phyloP scores from a whole-genome alignment of 2,329 filamentous ascomycete species.

The Thielaviopsis cerberus region DNA sequence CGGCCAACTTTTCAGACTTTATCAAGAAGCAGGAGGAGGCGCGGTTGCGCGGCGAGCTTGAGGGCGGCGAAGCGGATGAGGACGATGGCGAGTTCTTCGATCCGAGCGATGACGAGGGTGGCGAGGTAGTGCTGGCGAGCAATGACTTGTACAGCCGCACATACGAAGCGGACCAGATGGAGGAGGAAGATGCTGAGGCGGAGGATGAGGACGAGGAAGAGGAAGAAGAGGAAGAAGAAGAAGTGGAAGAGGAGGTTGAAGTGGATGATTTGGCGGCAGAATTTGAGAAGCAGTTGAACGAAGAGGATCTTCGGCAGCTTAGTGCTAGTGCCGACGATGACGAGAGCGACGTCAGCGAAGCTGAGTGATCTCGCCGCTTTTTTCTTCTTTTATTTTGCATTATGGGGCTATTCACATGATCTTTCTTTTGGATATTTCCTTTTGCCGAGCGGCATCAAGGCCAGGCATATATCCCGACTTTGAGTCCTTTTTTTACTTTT shows the following conservation, averaged over 20 bases:
- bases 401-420: no score
- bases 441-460: no score
- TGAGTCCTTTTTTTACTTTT: background rate
- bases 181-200: slow-evolving; percentile 14
- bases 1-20: slow-evolving; percentile 35
- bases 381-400: background rate
- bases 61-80: slow-evolving; percentile 20
- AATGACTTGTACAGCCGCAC: slow-evolving; percentile 16
- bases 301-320: slow-evolving; percentile 29
- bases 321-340: slow-evolving; percentile 26
- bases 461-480: no score
- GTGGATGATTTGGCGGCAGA: slow-evolving; percentile 21
- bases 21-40: slow-evolving; percentile 25
- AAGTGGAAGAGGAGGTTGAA: slow-evolving; percentile 11
- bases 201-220: slow-evolving; percentile 12
- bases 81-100: slow-evolving; percentile 15
- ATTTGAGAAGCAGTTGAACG: slow-evolving; percentile 38
- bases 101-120: slow-evolving; percentile 21
- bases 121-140: slow-evolving; percentile 19
- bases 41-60: slow-evolving; percentile 19
- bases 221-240: slow-evolving; percentile 13
- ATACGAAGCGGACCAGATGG: slow-evolving; percentile 6
- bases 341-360: slow-evolving; percentile 49
- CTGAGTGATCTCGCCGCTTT: slow-evolving; percentile 27
- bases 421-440: background rate